Evolutionary conservation across 1,284 basidiomycete species (phyloP).

Genomic region (Fomitiporia mediterranea): DNA sequence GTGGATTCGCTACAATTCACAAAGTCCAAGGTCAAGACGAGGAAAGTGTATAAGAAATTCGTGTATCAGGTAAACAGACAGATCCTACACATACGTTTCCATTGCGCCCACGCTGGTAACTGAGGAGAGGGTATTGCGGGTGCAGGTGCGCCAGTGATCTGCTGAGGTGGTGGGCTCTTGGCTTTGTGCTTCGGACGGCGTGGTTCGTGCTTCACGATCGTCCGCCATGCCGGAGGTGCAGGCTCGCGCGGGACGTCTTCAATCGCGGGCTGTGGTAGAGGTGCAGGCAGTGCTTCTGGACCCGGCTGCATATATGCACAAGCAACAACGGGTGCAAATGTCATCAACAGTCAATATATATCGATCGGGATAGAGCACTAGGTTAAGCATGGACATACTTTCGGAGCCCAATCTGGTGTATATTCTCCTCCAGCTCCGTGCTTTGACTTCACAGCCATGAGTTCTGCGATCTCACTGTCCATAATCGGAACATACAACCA

Average conservation of each 20-base stretch:
- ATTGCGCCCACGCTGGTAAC: conserved; percentile 69
- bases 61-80: neutral
- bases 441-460: conserved; percentile 72
- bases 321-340: conserved; percentile 25
- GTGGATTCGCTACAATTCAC: conserved; percentile 46
- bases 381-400: conserved; percentile 32
- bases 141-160: conserved; percentile 35
- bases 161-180: conserved; percentile 36
- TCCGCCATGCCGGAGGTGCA: conserved; percentile 66
- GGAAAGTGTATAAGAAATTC: conserved; percentile 19
- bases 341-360: too few species aligned
- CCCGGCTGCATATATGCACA: conserved; percentile 21
- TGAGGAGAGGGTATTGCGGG: conserved; percentile 36
- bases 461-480: conserved; percentile 64
- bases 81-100: conserved; percentile 51
- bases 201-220: conserved; percentile 57
- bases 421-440: conserved; percentile 67
- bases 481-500: neutral
- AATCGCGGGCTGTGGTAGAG: conserved; percentile 30
- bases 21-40: neutral
- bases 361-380: conserved; percentile 6
- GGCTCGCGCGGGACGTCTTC: conserved; percentile 39
- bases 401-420: conserved; percentile 58
- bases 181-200: conserved; percentile 33
- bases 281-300: conserved; percentile 32